Conservation (phyloP, 495 filamentous ascomycete species). For the Penicillium robsamsonii region DNA sequence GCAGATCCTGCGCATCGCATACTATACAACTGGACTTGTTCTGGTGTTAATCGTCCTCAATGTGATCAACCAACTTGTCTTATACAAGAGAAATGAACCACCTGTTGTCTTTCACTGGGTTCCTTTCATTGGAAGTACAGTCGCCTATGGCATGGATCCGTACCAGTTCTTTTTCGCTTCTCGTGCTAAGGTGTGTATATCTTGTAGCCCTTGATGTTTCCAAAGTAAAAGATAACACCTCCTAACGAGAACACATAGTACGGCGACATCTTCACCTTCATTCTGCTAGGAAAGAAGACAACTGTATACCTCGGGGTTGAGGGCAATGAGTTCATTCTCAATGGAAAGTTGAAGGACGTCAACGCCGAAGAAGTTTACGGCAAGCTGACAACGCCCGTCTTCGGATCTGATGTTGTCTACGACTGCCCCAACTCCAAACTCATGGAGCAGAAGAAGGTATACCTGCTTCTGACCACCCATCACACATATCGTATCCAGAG, state of each 20-base stretch:
- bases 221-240: neutral
- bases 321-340: slow-evolving; percentile 85
- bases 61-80: slow-evolving; percentile 64
- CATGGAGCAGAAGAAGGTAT: slow-evolving; percentile 76
- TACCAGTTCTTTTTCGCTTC: slow-evolving; percentile 72
- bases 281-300: slow-evolving; percentile 71
- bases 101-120: slow-evolving; percentile 84
- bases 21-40: slow-evolving; percentile 27
- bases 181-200: slow-evolving; percentile 61
- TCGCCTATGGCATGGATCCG: slow-evolving; percentile 81
- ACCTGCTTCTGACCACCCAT: neutral
- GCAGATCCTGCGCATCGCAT: slow-evolving; percentile 22
- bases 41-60: slow-evolving; percentile 60
- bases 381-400: slow-evolving; percentile 79
- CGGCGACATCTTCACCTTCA: slow-evolving; percentile 78
- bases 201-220: neutral
- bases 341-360: slow-evolving; percentile 78
- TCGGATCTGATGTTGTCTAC: slow-evolving; percentile 83
- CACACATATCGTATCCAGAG: neutral
- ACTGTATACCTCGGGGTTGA: slow-evolving; percentile 74
- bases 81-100: slow-evolving; percentile 69
- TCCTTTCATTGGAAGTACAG: slow-evolving; percentile 73
- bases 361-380: slow-evolving; percentile 81
- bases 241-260: slow-evolving; percentile 48
- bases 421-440: slow-evolving; percentile 84